Evolutionary conservation across 495 filamentous ascomycete species (phyloP), one percentile per base, ranked within the genome.

Genomic region (Penicillium daleae): DNA sequence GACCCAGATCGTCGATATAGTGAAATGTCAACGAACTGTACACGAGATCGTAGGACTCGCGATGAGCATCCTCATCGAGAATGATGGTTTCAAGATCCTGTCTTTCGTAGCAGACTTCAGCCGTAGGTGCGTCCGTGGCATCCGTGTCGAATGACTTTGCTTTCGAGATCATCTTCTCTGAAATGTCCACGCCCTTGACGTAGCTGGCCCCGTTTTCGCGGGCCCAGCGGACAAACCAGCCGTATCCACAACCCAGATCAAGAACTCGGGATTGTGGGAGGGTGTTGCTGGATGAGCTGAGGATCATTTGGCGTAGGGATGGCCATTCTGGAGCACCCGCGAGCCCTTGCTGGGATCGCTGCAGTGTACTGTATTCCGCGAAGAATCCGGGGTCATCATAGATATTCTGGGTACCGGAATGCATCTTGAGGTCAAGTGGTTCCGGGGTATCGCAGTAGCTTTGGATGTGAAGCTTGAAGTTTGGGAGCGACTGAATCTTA

Each of bases 161-260:
- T 6, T 60, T 57, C 19, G 48, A 39, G 6, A 72, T 65, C 69
- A 69, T 72, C 15, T 62, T 67, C 39, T 63, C 48, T 1, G 69
- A 72, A 21, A 72, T 57, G 29, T 72, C 66, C n/a, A 69, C 33
- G 10, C 49, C 66, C 33, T 52, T 49, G 12, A 67, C 44, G 37
- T 50, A 54, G 0, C 7, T 15, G 12, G 64, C 69, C 7, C 60
- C 57, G 7, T 62, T 61, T 6, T 68, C 61, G 6, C 58, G 53
- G 4, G 69, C 69, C 64, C 66, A 72, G 12, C 69, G 62, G 13
- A 59, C 54, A 44, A 72, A 72, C 69, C 66, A 72, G 9, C 66
- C 66, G 29, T 72, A 72, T 0, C 66, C 69, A 35, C 69, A 69
- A 2, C 69, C 69, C 2, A 72, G 60, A 55, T 72, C 64, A 4